Conservation (phyloP, 2,329 filamentous ascomycete species). For the Biscogniauxia sp. region DNA sequence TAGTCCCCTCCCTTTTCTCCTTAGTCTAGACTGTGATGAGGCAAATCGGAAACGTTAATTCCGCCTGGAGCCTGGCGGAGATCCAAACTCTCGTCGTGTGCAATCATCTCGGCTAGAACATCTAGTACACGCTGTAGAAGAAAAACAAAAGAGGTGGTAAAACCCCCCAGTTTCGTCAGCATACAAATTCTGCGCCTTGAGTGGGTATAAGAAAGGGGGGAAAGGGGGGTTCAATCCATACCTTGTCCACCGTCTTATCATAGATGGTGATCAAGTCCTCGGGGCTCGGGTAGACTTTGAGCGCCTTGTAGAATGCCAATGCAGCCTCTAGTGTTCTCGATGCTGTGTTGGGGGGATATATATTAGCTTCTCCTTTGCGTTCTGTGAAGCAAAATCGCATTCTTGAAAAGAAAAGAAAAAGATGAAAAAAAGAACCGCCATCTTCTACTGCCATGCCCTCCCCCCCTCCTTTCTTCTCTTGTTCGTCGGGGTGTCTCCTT, state of each 20-base stretch:
- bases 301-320: slow-evolving; percentile 93
- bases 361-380: slow-evolving; percentile 9
- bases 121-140: slow-evolving; percentile 75
- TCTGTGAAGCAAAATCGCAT: neutral
- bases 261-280: slow-evolving; percentile 93
- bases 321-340: slow-evolving; percentile 76
- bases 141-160: neutral
- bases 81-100: slow-evolving; percentile 74
- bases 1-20: slow-evolving; percentile 6
- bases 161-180: neutral
- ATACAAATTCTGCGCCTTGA: neutral
- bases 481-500: neutral
- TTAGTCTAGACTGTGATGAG: slow-evolving; percentile 55
- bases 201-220: neutral
- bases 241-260: slow-evolving; percentile 97
- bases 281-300: slow-evolving; percentile 97
- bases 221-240: slow-evolving; percentile 35
- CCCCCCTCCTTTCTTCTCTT: slow-evolving; percentile 1
- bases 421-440: neutral
- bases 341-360: slow-evolving; percentile 42
- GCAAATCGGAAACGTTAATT: slow-evolving; percentile 45
- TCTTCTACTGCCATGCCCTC: neutral
- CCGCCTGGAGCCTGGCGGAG: slow-evolving; percentile 39
- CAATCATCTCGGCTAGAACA: slow-evolving; percentile 97
- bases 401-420: too few relatives aligned